Percentiles rank a stretch among this genome's conserved stretches.
phyloP scores from a whole-genome alignment of 2,329 filamentous ascomycete species.

The Truncatella angustata region DNA sequence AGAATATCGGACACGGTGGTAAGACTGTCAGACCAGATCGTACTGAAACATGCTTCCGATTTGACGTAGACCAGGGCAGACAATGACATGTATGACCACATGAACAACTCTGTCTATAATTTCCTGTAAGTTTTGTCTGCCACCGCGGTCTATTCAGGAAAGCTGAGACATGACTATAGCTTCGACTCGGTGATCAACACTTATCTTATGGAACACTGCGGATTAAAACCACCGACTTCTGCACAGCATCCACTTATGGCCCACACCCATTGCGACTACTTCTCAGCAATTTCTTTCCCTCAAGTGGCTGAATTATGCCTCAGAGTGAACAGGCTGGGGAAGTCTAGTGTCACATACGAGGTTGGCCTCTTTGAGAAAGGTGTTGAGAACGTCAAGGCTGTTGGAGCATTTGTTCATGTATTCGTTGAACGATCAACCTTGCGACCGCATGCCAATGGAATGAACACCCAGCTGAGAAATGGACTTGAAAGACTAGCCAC shows the following conservation, averaged over 20 bases:
- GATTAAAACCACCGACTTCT: slow-evolving; percentile 67
- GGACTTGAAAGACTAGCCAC: slow-evolving; percentile 58
- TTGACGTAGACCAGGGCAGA: slow-evolving; percentile 63
- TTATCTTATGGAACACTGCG: slow-evolving; percentile 79
- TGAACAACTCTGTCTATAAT: slow-evolving; percentile 89
- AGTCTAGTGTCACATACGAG: slow-evolving; percentile 86
- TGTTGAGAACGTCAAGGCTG: slow-evolving; percentile 71
- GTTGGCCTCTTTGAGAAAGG: slow-evolving; percentile 81
- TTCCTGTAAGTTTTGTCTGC: slow-evolving; percentile 55
- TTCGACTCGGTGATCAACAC: slow-evolving; percentile 90
- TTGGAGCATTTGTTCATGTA: slow-evolving; percentile 84
- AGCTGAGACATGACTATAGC: slow-evolving; percentile 32
- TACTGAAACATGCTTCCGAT: slow-evolving; percentile 14
- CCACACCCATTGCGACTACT: slow-evolving; percentile 82
- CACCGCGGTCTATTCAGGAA: not conserved
- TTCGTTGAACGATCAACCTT: slow-evolving; percentile 76
- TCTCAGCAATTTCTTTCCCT: slow-evolving; percentile 78
- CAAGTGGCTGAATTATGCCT: slow-evolving; percentile 78
- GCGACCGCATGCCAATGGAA: slow-evolving; percentile 64
- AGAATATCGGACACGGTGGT: slow-evolving; percentile 88
- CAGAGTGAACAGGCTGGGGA: slow-evolving; percentile 79
- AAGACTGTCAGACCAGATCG: slow-evolving; percentile 20
- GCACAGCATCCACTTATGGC: slow-evolving; percentile 80
- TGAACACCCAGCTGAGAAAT: slow-evolving; percentile 56
- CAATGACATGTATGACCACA: slow-evolving; percentile 92